Conservation (phyloP, 2,329 filamentous ascomycete species). For the Alternaria atra region DNA sequence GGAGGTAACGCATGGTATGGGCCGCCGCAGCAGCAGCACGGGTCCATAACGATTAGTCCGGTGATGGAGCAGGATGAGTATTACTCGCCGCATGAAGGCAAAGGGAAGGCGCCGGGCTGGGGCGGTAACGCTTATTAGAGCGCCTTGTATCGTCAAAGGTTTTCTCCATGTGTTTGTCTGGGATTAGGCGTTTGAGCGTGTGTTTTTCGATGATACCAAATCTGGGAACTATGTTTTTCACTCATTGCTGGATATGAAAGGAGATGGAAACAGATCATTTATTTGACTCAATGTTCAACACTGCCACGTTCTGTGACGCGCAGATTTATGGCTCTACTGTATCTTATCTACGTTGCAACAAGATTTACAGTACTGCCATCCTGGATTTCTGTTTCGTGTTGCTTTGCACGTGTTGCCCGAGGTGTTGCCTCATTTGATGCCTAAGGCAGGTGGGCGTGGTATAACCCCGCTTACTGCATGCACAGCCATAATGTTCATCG, state of each 20-base stretch:
- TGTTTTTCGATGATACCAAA: conserved; percentile 27
- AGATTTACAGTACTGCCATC: too few species aligned
- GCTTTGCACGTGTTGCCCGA: too few species aligned
- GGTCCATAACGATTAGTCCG: conserved; percentile 27
- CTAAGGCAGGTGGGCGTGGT: background rate
- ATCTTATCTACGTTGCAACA: too few species aligned
- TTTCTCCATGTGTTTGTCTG: conserved; percentile 1
- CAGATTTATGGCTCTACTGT: background rate
- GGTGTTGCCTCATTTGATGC: background rate
- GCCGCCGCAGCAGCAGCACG: conserved; percentile 15
- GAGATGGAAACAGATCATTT: background rate
- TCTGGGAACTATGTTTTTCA: conserved; percentile 14
- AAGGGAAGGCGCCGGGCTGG: conserved; percentile 17
- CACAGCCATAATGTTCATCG: background rate
- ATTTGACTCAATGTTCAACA: background rate
- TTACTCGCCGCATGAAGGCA: conserved; percentile 32
- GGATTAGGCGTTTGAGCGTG: conserved; percentile 28
- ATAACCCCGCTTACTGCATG: background rate
- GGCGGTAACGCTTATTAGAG: conserved; percentile 23
- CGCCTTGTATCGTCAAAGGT: background rate
- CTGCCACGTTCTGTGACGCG: background rate
- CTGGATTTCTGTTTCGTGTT: too few species aligned
- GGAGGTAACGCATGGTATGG: conserved; percentile 23
- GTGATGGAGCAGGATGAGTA: conserved; percentile 34
- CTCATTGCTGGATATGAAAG: conserved; percentile 20